Conservation (phyloP, 73 alveolate species). For the Symbiodinium natans region DNA sequence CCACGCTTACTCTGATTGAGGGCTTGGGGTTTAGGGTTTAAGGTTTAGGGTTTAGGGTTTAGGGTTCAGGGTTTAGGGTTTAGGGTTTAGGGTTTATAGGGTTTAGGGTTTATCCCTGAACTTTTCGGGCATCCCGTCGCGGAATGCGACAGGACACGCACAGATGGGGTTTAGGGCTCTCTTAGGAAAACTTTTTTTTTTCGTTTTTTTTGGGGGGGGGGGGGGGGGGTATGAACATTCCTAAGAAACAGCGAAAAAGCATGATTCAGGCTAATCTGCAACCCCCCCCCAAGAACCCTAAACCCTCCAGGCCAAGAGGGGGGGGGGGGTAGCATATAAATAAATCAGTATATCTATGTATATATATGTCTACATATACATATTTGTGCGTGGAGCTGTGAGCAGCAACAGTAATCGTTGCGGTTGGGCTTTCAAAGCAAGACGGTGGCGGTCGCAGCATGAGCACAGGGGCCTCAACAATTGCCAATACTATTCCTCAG, state of each 20-base stretch:
- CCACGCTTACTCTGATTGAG: background rate
- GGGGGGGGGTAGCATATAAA: no score
- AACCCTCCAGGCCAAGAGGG: no score
- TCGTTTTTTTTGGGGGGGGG: background rate
- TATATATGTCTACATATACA: no score
- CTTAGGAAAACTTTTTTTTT: background rate
- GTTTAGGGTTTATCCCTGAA: background rate
- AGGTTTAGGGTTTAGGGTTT: background rate
- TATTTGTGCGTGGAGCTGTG: background rate
- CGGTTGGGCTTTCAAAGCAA: background rate
- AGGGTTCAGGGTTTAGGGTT: background rate
- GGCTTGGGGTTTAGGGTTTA: no score
- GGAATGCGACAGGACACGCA: no score
- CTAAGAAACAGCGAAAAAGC: background rate
- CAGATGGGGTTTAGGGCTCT: no score
- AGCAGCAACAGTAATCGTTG: background rate
- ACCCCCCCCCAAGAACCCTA: no score
- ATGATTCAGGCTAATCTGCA: background rate
- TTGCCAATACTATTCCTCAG: background rate
- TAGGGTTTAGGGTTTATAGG: background rate
- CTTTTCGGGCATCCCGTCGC: no score
- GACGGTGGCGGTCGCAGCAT: constrained; percentile 1
- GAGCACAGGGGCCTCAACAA: background rate
- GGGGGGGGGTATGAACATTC: no score
- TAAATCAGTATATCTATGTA: no score